These are phyloP conservation scores for Botryosphaeria agaves DNA, from an alignment of 2,329 filamentous ascomycete species.

Conservation along the genomic window DNA sequence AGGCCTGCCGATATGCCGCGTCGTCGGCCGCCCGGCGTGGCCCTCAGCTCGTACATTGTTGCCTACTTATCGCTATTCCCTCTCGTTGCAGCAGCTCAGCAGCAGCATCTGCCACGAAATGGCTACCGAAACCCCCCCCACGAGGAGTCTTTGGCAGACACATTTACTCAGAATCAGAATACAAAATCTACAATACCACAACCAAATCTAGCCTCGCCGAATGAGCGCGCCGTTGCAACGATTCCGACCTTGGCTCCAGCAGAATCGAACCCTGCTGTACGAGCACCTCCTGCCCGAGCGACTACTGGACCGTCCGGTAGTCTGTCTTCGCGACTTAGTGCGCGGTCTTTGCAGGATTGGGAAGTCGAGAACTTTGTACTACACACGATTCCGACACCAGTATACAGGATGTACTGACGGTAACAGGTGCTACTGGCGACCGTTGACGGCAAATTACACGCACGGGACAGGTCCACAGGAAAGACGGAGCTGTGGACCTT, in stretches of 20 bases:
- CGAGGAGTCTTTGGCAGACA: slow-evolving; percentile 4
- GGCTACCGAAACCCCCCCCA: slow-evolving; percentile 6
- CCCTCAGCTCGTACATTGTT: slow-evolving; percentile 11
- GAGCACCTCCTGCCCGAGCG: slow-evolving; percentile 69
- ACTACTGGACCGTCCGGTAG: slow-evolving; percentile 39
- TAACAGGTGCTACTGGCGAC: slow-evolving; percentile 99
- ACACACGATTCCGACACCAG: too few species aligned
- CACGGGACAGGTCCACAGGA: slow-evolving; percentile 75
- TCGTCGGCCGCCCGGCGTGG: slow-evolving; percentile 10
- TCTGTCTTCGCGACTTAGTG: slow-evolving; percentile 64
- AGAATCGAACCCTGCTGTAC: slow-evolving; percentile 54
- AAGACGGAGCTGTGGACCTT: slow-evolving; percentile 74
- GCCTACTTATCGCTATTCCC: slow-evolving; percentile 12
- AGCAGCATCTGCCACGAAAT: slow-evolving; percentile 14
- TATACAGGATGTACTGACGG: too few species aligned
- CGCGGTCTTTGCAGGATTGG: slow-evolving; percentile 98
- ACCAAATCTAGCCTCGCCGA: slow-evolving; percentile 16
- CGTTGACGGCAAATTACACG: slow-evolving; percentile 93
- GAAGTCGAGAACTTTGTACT: slow-evolving; percentile 99
- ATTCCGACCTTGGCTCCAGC: slow-evolving; percentile 98
- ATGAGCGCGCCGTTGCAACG: slow-evolving; percentile 95
- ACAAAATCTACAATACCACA: slow-evolving; percentile 9
- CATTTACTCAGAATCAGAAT: slow-evolving; percentile 1
- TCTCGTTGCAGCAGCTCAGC: slow-evolving; percentile 17
- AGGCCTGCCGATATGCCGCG: slow-evolving; percentile 9